These are phyloP conservation scores for Hansenula lynferdii DNA, from an alignment of 1,139 yeast species.

Conservation along the genomic window DNA sequence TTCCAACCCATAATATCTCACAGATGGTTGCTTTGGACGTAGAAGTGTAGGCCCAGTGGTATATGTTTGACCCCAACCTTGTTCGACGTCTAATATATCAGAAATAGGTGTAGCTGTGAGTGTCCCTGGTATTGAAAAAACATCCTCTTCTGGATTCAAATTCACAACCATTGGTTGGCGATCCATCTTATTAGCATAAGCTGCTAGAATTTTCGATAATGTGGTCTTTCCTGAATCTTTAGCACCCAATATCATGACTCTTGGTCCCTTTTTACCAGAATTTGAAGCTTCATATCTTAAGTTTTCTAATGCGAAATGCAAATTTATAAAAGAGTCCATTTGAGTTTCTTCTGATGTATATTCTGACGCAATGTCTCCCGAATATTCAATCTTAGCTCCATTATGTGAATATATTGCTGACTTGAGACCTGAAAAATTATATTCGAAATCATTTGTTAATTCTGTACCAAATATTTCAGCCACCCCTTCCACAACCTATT, in stretches of 20 bases:
- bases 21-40: slow-evolving; percentile 86
- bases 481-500: slow-evolving; percentile 49
- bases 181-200: slow-evolving; percentile 74
- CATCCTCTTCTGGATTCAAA: slow-evolving; percentile 76
- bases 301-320: slow-evolving; percentile 75
- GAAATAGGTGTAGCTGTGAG: slow-evolving; percentile 81
- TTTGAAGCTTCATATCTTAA: slow-evolving; percentile 36
- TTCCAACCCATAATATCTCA: slow-evolving; percentile 74
- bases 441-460: slow-evolving; percentile 65
- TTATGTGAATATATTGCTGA: slow-evolving; percentile 56
- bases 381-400: slow-evolving; percentile 47
- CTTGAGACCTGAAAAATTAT: slow-evolving; percentile 54
- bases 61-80: slow-evolving; percentile 80
- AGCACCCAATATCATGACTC: slow-evolving; percentile 71
- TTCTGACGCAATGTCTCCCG: slow-evolving; percentile 43
- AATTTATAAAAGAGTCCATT: slow-evolving; percentile 56
- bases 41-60: slow-evolving; percentile 83
- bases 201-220: slow-evolving; percentile 58
- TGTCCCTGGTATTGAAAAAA: slow-evolving; percentile 79
- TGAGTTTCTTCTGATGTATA: slow-evolving; percentile 69
- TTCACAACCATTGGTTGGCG: slow-evolving; percentile 71
- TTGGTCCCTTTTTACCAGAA: slow-evolving; percentile 43
- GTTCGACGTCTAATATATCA: slow-evolving; percentile 75
- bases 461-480: slow-evolving; percentile 95
- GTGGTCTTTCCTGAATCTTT: slow-evolving; percentile 75